These are phyloP conservation scores for Detonula confervacea DNA, from an alignment of 352 stramenopile genomes.

Conservation along the genomic window DNA sequence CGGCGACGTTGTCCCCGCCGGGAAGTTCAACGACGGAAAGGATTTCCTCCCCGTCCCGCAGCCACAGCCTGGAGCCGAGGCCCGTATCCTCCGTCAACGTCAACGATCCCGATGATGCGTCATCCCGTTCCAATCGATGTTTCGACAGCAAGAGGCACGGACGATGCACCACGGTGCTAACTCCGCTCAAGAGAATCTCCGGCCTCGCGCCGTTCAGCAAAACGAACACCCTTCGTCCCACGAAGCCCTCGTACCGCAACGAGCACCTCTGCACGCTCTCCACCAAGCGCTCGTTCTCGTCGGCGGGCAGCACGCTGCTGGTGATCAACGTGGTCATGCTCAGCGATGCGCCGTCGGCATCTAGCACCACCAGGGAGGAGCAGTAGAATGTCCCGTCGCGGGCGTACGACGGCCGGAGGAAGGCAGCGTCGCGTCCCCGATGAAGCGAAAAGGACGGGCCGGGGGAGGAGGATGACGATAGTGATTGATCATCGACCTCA, in stretches of 20 bases:
- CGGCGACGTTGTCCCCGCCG: conserved; percentile 53
- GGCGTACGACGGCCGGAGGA: conserved; percentile 54
- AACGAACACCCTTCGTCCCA: conserved; percentile 60
- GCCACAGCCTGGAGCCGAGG: conserved; percentile 58
- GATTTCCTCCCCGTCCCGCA: conserved; percentile 71
- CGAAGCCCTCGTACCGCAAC: conserved; percentile 67
- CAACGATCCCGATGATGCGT: conserved; percentile 45
- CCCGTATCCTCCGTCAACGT: conserved; percentile 60
- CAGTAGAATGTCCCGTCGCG: conserved; percentile 55
- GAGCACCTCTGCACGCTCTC: conserved; percentile 54
- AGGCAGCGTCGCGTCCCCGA: conserved; percentile 75
- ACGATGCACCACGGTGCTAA: conserved; percentile 35
- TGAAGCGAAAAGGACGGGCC: conserved; percentile 58
- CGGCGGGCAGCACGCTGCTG: conserved; percentile 21
- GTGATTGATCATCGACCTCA: too few relatives aligned
- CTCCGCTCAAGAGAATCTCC: conserved; percentile 59
- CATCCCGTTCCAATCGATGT: conserved; percentile 35
- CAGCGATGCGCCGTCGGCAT: conserved; percentile 27
- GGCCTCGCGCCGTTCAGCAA: conserved; percentile 43
- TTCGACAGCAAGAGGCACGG: conserved; percentile 62
- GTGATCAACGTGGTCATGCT: conserved; percentile 58
- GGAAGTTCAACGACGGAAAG: conserved; percentile 65
- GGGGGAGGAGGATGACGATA: too few relatives aligned
- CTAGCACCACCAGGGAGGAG: conserved; percentile 51
- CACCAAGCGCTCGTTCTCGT: conserved; percentile 45